phyloP scores from a whole-genome alignment of 495 filamentous ascomycete species.

The Aspergillus asperescens region DNA sequence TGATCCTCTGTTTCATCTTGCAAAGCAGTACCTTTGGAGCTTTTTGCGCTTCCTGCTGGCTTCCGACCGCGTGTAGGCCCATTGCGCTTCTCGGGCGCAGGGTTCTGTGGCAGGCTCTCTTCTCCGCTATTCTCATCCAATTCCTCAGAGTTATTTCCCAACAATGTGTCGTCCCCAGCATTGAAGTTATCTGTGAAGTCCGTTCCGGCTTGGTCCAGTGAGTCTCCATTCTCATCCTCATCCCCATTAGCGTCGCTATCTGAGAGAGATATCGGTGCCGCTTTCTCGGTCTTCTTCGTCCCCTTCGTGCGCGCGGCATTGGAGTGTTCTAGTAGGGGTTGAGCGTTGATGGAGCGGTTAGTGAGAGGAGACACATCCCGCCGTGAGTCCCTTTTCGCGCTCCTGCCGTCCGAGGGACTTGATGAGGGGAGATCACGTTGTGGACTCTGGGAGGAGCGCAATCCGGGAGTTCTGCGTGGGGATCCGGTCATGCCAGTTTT shows the following conservation, averaged over 20 bases:
- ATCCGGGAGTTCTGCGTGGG: constrained; percentile 38
- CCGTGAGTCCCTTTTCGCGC: constrained; percentile 19
- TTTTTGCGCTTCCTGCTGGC: constrained; percentile 11
- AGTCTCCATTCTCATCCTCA: constrained; percentile 32
- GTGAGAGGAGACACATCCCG: constrained; percentile 34
- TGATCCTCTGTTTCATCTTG: constrained; percentile 14
- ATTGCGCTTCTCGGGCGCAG: constrained; percentile 13
- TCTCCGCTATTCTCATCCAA: constrained; percentile 53
- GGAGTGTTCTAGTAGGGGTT: constrained; percentile 32
- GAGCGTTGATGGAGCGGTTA: constrained; percentile 34
- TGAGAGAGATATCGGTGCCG: constrained; percentile 26
- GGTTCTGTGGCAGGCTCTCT: constrained; percentile 40
- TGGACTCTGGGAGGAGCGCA: constrained; percentile 38
- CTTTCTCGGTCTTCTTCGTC: constrained; percentile 23
- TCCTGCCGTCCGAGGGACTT: constrained; percentile 37
- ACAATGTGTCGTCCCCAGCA: constrained; percentile 24
- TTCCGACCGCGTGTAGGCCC: constrained; percentile 3
- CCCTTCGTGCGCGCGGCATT: constrained; percentile 39
- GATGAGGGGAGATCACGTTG: constrained; percentile 31
- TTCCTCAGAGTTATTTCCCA: constrained; percentile 35
- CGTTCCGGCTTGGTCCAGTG: constrained; percentile 24
- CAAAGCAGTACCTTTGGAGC: constrained; percentile 13
- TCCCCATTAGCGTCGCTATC: constrained; percentile 31
- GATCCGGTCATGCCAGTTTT: constrained; percentile 41
- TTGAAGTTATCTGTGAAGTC: constrained; percentile 28